Evolutionary conservation across 2,329 filamentous ascomycete species (phyloP), one percentile per base, ranked within the genome.

Genomic region (Hypoxylon sp.): DNA sequence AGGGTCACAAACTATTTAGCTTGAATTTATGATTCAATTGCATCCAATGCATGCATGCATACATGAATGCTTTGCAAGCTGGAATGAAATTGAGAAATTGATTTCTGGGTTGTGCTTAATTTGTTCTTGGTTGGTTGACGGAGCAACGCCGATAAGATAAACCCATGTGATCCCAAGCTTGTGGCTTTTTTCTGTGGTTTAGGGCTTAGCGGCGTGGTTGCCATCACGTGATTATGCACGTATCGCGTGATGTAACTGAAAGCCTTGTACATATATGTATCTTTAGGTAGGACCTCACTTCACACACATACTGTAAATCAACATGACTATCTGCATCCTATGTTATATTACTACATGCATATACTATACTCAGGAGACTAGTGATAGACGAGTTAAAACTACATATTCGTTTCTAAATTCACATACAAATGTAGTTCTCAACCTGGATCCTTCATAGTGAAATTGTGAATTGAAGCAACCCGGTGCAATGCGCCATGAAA

Each of bases 41-140:
- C 33, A 47, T 39, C 35, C 24, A n/a, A n/a, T 44, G 26, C 6
- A 26, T 39, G 17, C 17, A 35, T 37, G 24, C 29, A 33, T 24
- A 50, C 26, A 39, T 39, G 39, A 44, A 39, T 26, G 42, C 37
- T 46, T 37, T 29, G 5, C 17, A 51, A 39, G 14, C 4, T 29
- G 14, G 50, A 22, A 39, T 22, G 33, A 31, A 46, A 47, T 52
- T 37, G 35, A 52, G 57, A 61, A 52, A 61, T 66, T 48, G 51
- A 50, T 51, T 66, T 66, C 50, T 26, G 10, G 44, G 14, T 33
- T 60, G 55, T 59, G 54, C 53, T 50, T 22, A 53, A 53, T 59
- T 66, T 52, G 55, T 35, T 35, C 63, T 35, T 52, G 39, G 46
- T 31, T 39, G 17, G 63, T 66, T 66, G 63, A 61, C 63, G 29